Percentiles rank a stretch among this genome's conserved stretches.
Conservation (phyloP, 768 basidiomycete genomes). For the Boletus pseudopeckii region DNA sequence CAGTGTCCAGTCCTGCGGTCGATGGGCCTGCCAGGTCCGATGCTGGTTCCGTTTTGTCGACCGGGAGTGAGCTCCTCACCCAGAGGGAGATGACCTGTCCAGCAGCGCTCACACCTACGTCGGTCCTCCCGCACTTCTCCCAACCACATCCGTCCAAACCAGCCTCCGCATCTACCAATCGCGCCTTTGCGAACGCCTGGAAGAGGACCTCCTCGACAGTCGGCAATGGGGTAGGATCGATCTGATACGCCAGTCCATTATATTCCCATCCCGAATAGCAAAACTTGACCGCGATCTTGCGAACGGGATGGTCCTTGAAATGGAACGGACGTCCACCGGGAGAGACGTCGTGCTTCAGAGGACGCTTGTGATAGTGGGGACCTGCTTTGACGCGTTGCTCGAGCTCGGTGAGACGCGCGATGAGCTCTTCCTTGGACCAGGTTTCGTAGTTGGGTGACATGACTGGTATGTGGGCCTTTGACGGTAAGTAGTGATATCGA, state of each 20-base stretch:
- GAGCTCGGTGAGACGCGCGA: conserved; percentile 57
- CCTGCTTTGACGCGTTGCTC: conserved; percentile 34
- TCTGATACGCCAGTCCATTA: conserved; percentile 84
- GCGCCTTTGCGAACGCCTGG: conserved; percentile 70
- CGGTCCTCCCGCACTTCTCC: conserved; percentile 91
- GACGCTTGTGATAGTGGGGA: conserved; percentile 9
- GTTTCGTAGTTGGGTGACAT: conserved; percentile 46
- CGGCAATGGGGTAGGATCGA: conserved; percentile 64
- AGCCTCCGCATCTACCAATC: conserved; percentile 67
- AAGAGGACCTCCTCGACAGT: conserved; percentile 91
- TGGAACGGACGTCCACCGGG: conserved; percentile 47
- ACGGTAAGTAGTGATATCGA: conserved; percentile 33
- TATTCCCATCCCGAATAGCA: conserved; percentile 93
- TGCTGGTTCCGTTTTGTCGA: not conserved
- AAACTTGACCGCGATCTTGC: conserved; percentile 93
- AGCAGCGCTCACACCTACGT: conserved; percentile 90
- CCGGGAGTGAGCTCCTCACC: conserved; percentile 68
- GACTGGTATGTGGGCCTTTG: conserved; percentile 28
- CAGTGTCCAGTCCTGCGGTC: not conserved
- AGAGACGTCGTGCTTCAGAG: conserved; percentile 11
- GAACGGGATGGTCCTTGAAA: conserved; percentile 64
- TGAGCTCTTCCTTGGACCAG: conserved; percentile 68
- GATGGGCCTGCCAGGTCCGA: conserved; percentile 5
- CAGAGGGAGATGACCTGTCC: conserved; percentile 93
- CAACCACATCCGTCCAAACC: conserved; percentile 87